Base-by-base conservation (phyloP, 2,329 filamentous ascomycete species). In the Talaromyces verruculosus region DNA sequence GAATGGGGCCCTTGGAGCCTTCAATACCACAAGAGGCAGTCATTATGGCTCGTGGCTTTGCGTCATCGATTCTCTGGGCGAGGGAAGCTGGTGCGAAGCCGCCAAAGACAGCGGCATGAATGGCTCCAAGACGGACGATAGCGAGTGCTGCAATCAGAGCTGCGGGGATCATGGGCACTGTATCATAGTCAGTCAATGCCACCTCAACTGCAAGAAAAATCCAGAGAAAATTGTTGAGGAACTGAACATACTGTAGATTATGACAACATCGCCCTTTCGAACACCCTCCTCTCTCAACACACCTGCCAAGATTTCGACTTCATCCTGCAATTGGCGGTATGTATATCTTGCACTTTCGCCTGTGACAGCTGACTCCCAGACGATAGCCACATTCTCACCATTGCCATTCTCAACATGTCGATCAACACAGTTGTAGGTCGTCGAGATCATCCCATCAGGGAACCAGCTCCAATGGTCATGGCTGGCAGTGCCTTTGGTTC, bases 1-100 rank as follows among this genome's bases (percentile, higher is more conserved):
- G 80, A 67, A 91, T 84, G 0, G 92, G 89, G 0, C 90, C 89
- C 77, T 96, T 96, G 61, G 83, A 83, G 3, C 93, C 93, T 72
- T 97, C 93, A 65, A 97, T 93, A 39, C 93, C 93, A 77, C 93
- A 97, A 8, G 92, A 96, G 0, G 93, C 93, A 0, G 93, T 97
- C 75, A 97, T 85, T 59, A 97, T 87, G 10, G 86, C 88, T 8
- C 86, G 86, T 7, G 93, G 92, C 39, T 85, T 85, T 7, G 90
- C 92, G 0, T 91, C 90, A 61, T 96, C 92, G 70, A 98, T 96
- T 30, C 93, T 86, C 79, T 97, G 93, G 0, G 93, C 92, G 53
- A 97, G 83, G 3, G 93, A 91, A 10, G 84, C 83, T 0, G 93
- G 84, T 0, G 92, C 92, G 75, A 98, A 98, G 0, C 94, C 93